Base-by-base conservation (phyloP, 352 stramenopile species). In the Phytophthora lateralis region DNA sequence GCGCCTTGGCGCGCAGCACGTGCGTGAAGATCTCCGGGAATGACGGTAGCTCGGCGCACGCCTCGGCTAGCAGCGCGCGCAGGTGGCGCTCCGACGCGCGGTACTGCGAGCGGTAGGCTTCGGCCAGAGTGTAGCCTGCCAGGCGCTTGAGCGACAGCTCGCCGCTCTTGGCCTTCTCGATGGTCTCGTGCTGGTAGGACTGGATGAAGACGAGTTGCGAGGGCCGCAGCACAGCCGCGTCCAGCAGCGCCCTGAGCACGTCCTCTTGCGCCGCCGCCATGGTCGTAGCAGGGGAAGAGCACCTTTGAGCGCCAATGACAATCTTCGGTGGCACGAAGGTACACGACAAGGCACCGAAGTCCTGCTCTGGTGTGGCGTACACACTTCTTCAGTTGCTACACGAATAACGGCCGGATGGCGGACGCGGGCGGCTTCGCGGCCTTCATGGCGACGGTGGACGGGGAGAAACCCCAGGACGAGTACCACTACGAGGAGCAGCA, bases 401-500 rank as follows among this genome's bases (percentile, higher is more conserved):
- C n/a, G n/a, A 43, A 93, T 90, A 78, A 77, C 76, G 69, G 71
- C 73, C 51, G 55, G 68, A 41, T 41, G 35, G 35, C 35, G 6
- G 68, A 73, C 50, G 71, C 59, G 11, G 68, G 63, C 54, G 78
- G 81, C 30, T 94, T 91, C 49, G 76, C 75, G 29, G 82, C 80
- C 47, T 94, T 94, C 63, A 89, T 92, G 76, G 78, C 74, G 27
- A 90, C 69, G 12, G 60, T 90, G 56, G 80, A 68, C 41, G 49
- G 55, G n/a, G 46, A 38, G 50, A 62, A 69, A 14, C 51, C 59
- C 5, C 41, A 54, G 42, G 85, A 94, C 48, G 76, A 81, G 50
- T 93, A 93, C 61, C 55, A 75, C 41, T 91, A 95, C 55, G 89
- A 96, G 63, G 89, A 96, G 57, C 73, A 88, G 69, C 81, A 93